Conservation (phyloP, 306 rosid genomes). For the Geum urbanum region DNA sequence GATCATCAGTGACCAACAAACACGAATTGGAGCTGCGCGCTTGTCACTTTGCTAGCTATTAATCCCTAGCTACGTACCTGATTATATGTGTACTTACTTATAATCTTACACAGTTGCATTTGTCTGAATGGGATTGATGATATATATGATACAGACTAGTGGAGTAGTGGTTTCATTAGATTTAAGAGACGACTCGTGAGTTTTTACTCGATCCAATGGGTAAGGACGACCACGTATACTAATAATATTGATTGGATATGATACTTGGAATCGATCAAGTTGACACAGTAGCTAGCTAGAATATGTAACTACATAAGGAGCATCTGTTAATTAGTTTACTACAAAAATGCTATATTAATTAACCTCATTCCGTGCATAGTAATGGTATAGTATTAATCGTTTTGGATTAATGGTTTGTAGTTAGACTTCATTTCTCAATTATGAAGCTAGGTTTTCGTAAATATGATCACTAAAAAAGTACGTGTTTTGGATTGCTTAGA, state of each 20-base stretch:
- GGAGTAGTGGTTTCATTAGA: not conserved
- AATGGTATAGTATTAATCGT: no score
- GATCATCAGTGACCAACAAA: not conserved
- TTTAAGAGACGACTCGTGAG: not conserved
- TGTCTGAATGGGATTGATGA: not conserved
- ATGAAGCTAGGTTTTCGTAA: no score
- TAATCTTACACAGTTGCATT: no score
- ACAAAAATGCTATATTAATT: no score
- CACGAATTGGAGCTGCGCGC: no score
- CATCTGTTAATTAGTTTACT: not conserved
- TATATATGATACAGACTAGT: not conserved
- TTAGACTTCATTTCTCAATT: no score
- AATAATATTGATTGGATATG: not conserved
- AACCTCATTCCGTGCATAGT: no score
- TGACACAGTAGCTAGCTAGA: not conserved
- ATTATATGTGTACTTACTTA: no score
- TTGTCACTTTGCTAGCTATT: not conserved
- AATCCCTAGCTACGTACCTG: no score
- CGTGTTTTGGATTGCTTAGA: no score
- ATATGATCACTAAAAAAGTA: no score
- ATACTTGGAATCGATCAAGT: not conserved
- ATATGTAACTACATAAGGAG: not conserved
- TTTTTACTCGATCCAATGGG: not conserved
- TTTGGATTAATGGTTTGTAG: no score
- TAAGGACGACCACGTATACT: not conserved